A percentile compares a stretch with the other conserved stretches of the same genome.
Conservation (phyloP, 768 basidiomycete genomes). For the Suillus cothurnatus region DNA sequence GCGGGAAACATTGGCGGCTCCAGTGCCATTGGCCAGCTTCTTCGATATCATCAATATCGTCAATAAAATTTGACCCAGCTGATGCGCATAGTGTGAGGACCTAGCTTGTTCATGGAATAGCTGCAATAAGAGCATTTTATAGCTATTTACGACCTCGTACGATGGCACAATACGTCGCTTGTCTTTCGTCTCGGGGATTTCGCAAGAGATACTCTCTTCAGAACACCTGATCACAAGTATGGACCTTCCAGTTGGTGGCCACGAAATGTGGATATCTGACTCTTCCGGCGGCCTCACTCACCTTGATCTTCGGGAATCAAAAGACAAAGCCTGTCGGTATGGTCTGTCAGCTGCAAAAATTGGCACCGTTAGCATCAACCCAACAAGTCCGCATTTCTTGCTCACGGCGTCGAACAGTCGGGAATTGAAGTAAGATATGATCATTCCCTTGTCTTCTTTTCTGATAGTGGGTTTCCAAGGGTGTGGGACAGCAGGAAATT, state of each 20-base stretch:
- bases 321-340: constrained; percentile 59
- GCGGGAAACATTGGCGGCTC: constrained; percentile 79
- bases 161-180: constrained; percentile 76
- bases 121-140: constrained; percentile 1
- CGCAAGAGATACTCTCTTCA: constrained; percentile 66
- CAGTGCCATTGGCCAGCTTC: constrained; percentile 86
- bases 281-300: constrained; percentile 70
- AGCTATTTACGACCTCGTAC: constrained; percentile 84
- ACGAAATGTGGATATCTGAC: constrained; percentile 88
- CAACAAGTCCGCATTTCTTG: constrained; percentile 62
- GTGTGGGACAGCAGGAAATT: constrained; percentile 83
- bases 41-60: constrained; percentile 77
- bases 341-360: constrained; percentile 72
- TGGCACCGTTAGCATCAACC: constrained; percentile 80
- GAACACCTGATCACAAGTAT: constrained; percentile 70
- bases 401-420: constrained; percentile 80
- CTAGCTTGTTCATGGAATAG: not conserved
- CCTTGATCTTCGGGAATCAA: constrained; percentile 68
- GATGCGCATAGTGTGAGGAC: constrained; percentile 68
- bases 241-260: constrained; percentile 65
- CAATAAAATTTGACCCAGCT: constrained; percentile 74
- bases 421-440: constrained; percentile 56
- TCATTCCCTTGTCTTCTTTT: not conserved
- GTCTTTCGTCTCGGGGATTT: constrained; percentile 72
- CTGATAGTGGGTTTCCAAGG: constrained; percentile 38